Conservation (phyloP, 441 rosid genomes). For the Eutrema salsugineum region DNA sequence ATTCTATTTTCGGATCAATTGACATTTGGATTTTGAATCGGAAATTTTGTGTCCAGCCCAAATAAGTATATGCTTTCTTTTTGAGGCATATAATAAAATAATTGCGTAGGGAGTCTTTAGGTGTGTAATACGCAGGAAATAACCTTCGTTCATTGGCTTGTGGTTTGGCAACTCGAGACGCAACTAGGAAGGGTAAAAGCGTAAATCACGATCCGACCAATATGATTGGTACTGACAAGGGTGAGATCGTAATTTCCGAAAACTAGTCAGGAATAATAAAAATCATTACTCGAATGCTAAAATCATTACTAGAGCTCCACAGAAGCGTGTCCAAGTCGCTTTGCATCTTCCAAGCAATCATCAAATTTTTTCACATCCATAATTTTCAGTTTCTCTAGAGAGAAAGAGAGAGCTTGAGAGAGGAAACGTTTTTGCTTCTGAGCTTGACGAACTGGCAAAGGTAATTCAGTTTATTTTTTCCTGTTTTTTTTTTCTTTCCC, state of each 20-base stretch:
- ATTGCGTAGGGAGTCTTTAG: neutral
- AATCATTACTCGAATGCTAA: conserved; percentile 14
- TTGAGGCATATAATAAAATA: too few relatives aligned
- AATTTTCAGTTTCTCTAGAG: neutral
- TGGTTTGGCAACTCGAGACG: conserved; percentile 9
- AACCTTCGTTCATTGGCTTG: neutral
- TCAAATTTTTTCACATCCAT: neutral
- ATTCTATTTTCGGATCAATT: too few relatives aligned
- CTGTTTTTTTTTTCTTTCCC: neutral
- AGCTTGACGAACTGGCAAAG: conserved; percentile 4
- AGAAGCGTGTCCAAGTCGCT: conserved; percentile 16
- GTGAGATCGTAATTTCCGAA: neutral
- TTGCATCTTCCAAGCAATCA: conserved; percentile 14
- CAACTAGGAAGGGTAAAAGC: conserved; percentile 13
- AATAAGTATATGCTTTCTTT: too few relatives aligned
- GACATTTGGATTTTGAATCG: too few relatives aligned
- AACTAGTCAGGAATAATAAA: neutral
- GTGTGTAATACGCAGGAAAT: neutral
- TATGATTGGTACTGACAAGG: conserved; percentile 1
- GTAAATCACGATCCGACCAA: neutral
- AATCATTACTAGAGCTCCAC: neutral
- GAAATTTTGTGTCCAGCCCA: too few relatives aligned
- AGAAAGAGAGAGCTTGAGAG: neutral
- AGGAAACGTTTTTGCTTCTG: neutral
- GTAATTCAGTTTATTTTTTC: neutral